phyloP scores from a whole-genome alignment of 768 basidiomycete genomes.

The Panus rudis region DNA sequence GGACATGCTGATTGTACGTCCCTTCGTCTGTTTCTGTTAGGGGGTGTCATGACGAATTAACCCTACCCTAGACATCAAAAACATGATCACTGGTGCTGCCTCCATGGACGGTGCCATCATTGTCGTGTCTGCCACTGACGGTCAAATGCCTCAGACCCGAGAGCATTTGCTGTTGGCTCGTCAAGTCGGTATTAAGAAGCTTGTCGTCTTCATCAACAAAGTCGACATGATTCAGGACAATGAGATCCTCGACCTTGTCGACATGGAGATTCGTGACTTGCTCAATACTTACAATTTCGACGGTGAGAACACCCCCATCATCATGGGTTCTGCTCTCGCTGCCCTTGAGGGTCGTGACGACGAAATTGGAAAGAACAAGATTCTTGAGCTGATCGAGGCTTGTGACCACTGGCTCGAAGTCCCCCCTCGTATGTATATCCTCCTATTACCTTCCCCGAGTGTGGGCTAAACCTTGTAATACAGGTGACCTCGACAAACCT shows the following conservation, averaged over 20 bases:
- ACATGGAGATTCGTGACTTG: slow-evolving; percentile 99
- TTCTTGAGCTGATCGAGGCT: slow-evolving; percentile 73
- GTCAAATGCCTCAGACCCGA: slow-evolving; percentile 99
- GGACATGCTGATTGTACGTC: slow-evolving; percentile 88
- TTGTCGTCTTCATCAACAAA: slow-evolving; percentile 99
- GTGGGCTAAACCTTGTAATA: neutral
- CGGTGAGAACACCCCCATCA: slow-evolving; percentile 95
- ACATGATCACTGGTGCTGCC: slow-evolving; percentile 99
- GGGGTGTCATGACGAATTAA: neutral
- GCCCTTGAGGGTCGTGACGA: slow-evolving; percentile 84
- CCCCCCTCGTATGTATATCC: slow-evolving; percentile 62
- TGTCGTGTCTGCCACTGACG: slow-evolving; percentile 96
- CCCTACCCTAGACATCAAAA: slow-evolving; percentile 68
- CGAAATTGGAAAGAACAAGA: slow-evolving; percentile 74
- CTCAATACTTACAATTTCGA: slow-evolving; percentile 90
- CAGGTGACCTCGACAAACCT: slow-evolving; percentile 95
- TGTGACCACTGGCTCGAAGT: slow-evolving; percentile 95
- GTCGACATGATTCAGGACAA: slow-evolving; percentile 93
- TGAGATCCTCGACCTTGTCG: slow-evolving; percentile 98
- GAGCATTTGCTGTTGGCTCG: slow-evolving; percentile 97
- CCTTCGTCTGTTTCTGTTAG: slow-evolving; percentile 5
- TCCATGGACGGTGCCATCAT: slow-evolving; percentile 97
- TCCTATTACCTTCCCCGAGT: neutral
- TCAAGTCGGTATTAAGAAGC: slow-evolving; percentile 95
- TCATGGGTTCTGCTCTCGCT: slow-evolving; percentile 95